phyloP scores from a whole-genome alignment of 2,329 filamentous ascomycete species.

The Fonsecaea pedrosoi region DNA sequence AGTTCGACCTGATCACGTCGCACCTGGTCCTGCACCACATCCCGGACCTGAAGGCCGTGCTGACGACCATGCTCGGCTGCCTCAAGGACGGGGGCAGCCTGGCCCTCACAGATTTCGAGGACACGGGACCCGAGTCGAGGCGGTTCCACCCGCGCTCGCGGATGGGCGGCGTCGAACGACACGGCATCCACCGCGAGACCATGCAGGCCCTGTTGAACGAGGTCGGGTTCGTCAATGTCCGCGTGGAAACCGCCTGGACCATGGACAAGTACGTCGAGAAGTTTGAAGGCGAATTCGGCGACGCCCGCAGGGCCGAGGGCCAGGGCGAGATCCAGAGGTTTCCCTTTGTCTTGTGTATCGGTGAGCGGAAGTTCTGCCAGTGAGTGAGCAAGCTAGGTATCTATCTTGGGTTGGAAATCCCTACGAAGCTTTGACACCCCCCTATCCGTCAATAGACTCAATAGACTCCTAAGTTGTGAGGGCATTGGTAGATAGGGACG shows the following conservation, averaged over 20 bases:
- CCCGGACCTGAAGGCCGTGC: constrained; percentile 51
- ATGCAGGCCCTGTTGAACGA: constrained; percentile 54
- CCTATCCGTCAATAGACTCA: no score
- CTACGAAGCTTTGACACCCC: no score
- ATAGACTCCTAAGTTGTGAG: no score
- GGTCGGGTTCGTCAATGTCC: constrained; percentile 58
- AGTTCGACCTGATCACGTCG: constrained; percentile 60
- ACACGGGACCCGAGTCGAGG: constrained; percentile 60
- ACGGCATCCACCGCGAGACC: constrained; percentile 56
- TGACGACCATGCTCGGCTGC: constrained; percentile 56
- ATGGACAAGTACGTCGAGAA: constrained; percentile 60
- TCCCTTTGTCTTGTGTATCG: constrained; percentile 53
- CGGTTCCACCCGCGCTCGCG: constrained; percentile 61
- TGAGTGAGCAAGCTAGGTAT: not conserved
- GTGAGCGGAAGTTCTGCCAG: constrained; percentile 38
- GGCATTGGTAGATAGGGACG: not conserved
- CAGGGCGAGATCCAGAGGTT: constrained; percentile 49
- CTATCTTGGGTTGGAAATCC: no score
- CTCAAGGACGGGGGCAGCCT: constrained; percentile 57
- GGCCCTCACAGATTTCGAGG: constrained; percentile 64
- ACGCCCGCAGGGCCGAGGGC: constrained; percentile 16
- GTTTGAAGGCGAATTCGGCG: constrained; percentile 49
- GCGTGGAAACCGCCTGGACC: constrained; percentile 57
- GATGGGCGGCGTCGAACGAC: constrained; percentile 61
- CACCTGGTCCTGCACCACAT: constrained; percentile 66